Conservation (phyloP, 1,139 yeast genomes). For the Suhomyces panamericanus region DNA sequence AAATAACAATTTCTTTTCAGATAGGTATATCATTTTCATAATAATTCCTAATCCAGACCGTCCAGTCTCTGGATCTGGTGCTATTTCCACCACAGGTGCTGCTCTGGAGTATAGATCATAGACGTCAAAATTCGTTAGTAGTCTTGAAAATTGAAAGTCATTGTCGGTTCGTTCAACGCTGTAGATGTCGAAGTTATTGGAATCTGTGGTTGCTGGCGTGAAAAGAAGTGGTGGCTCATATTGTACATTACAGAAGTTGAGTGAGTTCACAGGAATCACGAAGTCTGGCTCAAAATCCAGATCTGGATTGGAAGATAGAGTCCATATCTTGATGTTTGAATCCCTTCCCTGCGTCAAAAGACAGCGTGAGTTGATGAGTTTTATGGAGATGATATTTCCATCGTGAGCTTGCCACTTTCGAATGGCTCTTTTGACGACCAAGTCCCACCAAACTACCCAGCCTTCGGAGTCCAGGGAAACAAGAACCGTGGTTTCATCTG, state of each 20-base stretch:
- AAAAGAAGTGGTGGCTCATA: conserved; percentile 30
- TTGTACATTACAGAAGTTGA: conserved; percentile 57
- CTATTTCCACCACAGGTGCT: conserved; percentile 14
- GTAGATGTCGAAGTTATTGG: conserved; percentile 56
- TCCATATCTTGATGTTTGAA: conserved; percentile 52
- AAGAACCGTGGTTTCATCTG: conserved; percentile 14
- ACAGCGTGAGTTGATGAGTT: conserved; percentile 30
- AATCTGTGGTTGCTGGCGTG: conserved; percentile 55
- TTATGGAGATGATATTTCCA: conserved; percentile 44
- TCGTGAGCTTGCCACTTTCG: conserved; percentile 53
- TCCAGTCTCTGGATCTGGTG: conserved; percentile 17
- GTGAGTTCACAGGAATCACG: conserved; percentile 54
- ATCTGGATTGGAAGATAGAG: conserved; percentile 16
- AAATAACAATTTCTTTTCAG: conserved; percentile 24
- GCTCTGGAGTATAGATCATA: conserved; percentile 18
- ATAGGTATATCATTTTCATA: conserved; percentile 47
- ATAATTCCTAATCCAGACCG: conserved; percentile 53
- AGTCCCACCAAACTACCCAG: conserved; percentile 52
- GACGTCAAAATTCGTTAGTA: conserved; percentile 29
- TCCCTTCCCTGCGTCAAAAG: conserved; percentile 58
- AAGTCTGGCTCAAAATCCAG: conserved; percentile 13
- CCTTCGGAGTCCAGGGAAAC: conserved; percentile 51
- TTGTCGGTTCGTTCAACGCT: conserved; percentile 20
- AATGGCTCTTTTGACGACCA: conserved; percentile 42
- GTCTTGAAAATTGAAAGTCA: conserved; percentile 24